Base-by-base conservation (phyloP, 768 basidiomycete species). In the Tephrocybe rancida region DNA sequence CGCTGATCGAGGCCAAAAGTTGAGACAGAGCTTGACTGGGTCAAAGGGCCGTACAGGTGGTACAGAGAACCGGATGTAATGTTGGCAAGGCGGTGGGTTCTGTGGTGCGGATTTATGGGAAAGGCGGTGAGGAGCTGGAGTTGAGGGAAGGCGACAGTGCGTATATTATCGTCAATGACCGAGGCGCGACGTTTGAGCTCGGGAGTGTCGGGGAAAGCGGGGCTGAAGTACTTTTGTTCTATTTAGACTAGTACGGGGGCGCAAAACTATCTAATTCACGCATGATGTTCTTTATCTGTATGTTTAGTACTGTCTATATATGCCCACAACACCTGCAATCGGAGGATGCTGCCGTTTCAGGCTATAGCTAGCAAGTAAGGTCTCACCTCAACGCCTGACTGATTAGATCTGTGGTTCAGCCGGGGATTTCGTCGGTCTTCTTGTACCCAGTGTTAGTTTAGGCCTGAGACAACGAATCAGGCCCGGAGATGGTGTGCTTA, bases 71-170 rank as follows among this genome's bases (percentile, higher is more conserved):
- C 22, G 94, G 92, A 2, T 96, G 90, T 69, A 88, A 90, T 58
- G 64, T 79, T 0, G 75, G 77, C 0, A 62, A 70, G 24, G 78
- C 85, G 0, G 69, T 61, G 2, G 92, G 90, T 0, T 85, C 83
- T 0, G 70, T 67, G n/a, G 67, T 95, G 48, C 80, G 70, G 57
- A 65, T 95, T 16, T 58, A 67, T 1, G 74, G 69, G 14, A 66
- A 65, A 0, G 72, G 65, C 10, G 22, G 32, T 2, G 72, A 72
- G 6, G 69, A 80, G 49, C 54, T 84, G 2, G 83, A 79, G 32
- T 68, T 96, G 48, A 80, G 81, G 26, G 95, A 98, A 61, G 95
- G 95, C 0, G 95, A 98, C 62, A 93, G 92, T 0, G 85, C 86
- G 9, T 98, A 94, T 68, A 67, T 95, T 41, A 61, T 71, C 39